Conservation (phyloP, 1,284 basidiomycete species). For the Trichosporon sp. region DNA sequence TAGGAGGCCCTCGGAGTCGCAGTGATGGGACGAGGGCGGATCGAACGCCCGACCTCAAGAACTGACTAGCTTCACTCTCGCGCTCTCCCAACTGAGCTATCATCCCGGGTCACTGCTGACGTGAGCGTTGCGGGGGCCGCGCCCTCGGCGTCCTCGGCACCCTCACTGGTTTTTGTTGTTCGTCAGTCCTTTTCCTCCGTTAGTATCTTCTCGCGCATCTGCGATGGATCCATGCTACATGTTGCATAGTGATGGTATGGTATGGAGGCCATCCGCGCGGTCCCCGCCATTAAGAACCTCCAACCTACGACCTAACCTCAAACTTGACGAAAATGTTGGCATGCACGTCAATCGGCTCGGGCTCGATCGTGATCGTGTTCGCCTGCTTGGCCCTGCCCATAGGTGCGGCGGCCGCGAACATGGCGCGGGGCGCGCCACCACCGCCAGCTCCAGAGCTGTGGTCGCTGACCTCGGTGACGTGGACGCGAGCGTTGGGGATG, state of each 20-base stretch:
- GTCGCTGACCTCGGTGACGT: conserved; percentile 22
- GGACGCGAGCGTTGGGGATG: not conserved
- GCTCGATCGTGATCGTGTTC: not conserved
- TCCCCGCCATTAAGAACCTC: too few species aligned
- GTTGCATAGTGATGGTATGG: not conserved
- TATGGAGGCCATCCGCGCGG: too few species aligned
- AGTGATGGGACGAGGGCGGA: conserved; percentile 1
- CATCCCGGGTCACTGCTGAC: conserved; percentile 4
- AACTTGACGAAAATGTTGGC: conserved; percentile 7
- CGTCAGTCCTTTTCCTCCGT: not conserved
- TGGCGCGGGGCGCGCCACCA: not conserved
- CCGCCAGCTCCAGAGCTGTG: not conserved
- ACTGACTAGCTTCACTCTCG: conserved; percentile 7
- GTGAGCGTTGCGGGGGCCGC: not conserved
- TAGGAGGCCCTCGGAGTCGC: not conserved
- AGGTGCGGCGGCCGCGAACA: not conserved
- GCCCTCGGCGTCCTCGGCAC: not conserved
- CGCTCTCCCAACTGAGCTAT: conserved; percentile 14
- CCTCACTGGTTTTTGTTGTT: not conserved
- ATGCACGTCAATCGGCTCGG: not conserved
- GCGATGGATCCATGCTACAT: not conserved
- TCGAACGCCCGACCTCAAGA: conserved; percentile 14
- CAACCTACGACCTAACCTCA: not conserved
- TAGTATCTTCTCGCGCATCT: not conserved
- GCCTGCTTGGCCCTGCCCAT: not conserved